Evolutionary conservation across 345 rosid genomes (phyloP), one percentile per base, ranked within the genome.

Genomic region (Bruguiera gymnorhiza): DNA sequence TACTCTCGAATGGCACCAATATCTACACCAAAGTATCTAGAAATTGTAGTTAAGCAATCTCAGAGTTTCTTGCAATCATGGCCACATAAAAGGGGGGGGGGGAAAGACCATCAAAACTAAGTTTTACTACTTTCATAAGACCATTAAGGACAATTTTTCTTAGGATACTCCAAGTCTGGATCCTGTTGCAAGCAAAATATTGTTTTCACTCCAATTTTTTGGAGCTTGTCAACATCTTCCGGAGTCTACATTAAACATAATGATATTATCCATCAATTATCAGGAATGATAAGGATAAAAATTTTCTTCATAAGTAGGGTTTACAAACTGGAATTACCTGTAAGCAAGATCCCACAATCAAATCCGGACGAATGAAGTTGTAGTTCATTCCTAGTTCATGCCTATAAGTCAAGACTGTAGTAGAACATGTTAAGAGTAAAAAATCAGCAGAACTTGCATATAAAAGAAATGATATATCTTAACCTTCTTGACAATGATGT

Each of bases 361-460:
- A 76, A 82, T 94, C 97, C 8, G 95, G 95, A 77, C 76, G 83
- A 67, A 94, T 81, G 76, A 94, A 94, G 83, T 78, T 81, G 82
- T 88, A 94, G 79, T 88, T 91, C 92, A 94, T 94, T 72, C 97
- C 98, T 54, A 94, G 71, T 60, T 94, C 97, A 70, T 94, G 98
- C 75, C 96, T 86, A 75, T 94, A 94, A 23, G 96, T 88, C 83
- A 94, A 85, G 79, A 89, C 98, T 94, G 89, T 58, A 83, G 39
- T 66, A 78, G 58, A 72, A 64, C 37, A 76, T 50, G 79, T 60
- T 24, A 55, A 52, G 69, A 71, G 64, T 21, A 73, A 68, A 76
- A 7, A 20, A 71, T 72, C 62, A 80, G 73, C 58, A 65, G 26
- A 63, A 63, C 29, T 21, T 8, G 39, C 27, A 29, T n/a, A 6